Percentiles rank a stretch among this genome's conserved stretches.
These are phyloP conservation scores for Cornus kousa DNA, from an alignment of 148 eudicot genomes.

Conservation along the genomic window DNA sequence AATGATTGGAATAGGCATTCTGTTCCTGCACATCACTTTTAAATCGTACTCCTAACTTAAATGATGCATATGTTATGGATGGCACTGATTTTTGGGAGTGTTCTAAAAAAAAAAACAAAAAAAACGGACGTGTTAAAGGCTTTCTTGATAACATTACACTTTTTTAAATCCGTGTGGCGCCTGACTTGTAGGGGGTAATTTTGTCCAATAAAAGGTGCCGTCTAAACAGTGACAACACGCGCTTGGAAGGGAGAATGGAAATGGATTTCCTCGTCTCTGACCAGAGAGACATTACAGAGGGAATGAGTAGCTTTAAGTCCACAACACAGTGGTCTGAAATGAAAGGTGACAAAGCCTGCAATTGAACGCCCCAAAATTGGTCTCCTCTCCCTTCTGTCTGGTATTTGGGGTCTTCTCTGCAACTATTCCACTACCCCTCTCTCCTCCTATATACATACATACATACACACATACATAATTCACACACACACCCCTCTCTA, in stretches of 20 bases:
- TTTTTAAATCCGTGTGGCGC: too few species aligned
- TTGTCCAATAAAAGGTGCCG: neutral
- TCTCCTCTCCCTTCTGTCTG: slow-evolving; percentile 11
- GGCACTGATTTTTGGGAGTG: too few species aligned
- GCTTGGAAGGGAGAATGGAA: neutral
- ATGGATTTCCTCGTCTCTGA: neutral
- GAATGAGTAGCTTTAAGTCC: neutral
- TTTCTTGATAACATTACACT: too few species aligned
- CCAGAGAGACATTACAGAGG: neutral
- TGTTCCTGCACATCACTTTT: too few species aligned
- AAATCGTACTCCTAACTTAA: too few species aligned
- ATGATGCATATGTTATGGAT: too few species aligned
- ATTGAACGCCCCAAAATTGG: neutral
- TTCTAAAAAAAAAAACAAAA: too few species aligned
- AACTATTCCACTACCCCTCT: neutral
- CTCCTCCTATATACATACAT: neutral
- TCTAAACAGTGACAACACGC: neutral
- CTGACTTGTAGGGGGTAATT: neutral
- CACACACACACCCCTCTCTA: too few species aligned
- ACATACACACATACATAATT: neutral
- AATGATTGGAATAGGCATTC: too few species aligned
- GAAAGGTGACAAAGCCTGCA: neutral
- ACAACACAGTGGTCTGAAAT: neutral
- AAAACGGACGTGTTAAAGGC: too few species aligned
- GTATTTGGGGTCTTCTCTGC: neutral